A percentile compares a stretch with the other conserved stretches of the same genome.
Conservation (phyloP, 2,329 filamentous ascomycete genomes). For the Seiridium cupressi region DNA sequence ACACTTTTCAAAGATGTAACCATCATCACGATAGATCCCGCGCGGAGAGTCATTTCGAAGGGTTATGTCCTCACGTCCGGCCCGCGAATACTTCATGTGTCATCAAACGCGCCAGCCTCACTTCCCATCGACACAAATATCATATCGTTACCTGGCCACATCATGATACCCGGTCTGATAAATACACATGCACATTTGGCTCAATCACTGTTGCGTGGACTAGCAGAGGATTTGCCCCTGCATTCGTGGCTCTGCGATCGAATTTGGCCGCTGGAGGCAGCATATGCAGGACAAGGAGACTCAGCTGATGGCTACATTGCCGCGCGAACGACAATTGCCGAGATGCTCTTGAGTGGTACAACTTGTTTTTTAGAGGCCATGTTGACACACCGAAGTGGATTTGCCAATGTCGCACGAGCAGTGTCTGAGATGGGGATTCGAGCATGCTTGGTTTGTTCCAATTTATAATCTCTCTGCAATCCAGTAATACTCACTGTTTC, state of each 20-base stretch:
- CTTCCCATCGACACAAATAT: constrained; percentile 19
- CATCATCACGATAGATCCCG: constrained; percentile 48
- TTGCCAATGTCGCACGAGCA: constrained; percentile 18
- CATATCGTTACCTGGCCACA: constrained; percentile 35
- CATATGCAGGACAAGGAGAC: constrained; percentile 16
- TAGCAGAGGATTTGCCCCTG: constrained; percentile 47
- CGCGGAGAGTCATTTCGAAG: constrained; percentile 42
- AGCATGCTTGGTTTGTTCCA: constrained; percentile 18
- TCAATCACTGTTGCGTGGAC: constrained; percentile 45
- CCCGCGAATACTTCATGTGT: constrained; percentile 39
- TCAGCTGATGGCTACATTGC: constrained; percentile 46
- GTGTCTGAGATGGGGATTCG: constrained; percentile 17
- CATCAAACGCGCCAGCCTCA: constrained; percentile 28
- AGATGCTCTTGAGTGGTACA: constrained; percentile 48
- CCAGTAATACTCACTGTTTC: background rate
- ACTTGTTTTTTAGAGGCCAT: constrained; percentile 53
- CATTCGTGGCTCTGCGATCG: constrained; percentile 50
- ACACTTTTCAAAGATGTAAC: constrained; percentile 45
- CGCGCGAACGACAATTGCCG: constrained; percentile 44
- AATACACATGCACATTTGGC: constrained; percentile 50
- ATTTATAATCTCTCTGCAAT: background rate
- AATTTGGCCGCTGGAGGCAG: constrained; percentile 38
- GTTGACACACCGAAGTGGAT: constrained; percentile 30
- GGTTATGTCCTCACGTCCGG: constrained; percentile 41
- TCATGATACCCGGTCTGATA: constrained; percentile 48